These are phyloP conservation scores for Fusarium luffae DNA, from an alignment of 2,329 filamentous ascomycete species.

Conservation along the genomic window DNA sequence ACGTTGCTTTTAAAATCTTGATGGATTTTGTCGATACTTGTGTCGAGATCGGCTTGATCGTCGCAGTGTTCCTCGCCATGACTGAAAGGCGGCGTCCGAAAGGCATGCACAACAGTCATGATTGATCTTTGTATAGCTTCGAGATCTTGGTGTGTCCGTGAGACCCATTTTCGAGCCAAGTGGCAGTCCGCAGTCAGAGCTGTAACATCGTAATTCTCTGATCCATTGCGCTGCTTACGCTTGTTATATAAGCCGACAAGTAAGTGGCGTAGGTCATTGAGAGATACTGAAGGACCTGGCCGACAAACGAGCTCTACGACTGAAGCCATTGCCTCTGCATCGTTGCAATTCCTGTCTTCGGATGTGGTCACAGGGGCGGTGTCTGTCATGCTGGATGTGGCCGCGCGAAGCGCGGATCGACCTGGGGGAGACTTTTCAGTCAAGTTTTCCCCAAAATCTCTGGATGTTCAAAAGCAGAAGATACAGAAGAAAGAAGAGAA, in stretches of 20 bases:
- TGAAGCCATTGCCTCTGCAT: neutral
- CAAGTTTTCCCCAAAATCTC: neutral
- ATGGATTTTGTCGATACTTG: neutral
- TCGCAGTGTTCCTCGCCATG: neutral
- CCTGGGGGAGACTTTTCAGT: neutral
- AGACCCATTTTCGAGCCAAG: neutral
- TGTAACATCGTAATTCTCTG: neutral
- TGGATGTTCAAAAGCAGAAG: neutral
- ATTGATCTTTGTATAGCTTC: neutral
- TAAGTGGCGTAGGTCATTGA: conserved; percentile 3
- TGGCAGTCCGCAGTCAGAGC: neutral
- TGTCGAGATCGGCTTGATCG: too few relatives aligned
- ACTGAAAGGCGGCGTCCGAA: neutral
- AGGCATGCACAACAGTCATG: neutral
- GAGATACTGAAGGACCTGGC: neutral
- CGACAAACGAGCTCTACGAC: neutral
- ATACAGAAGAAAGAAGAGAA: too few relatives aligned
- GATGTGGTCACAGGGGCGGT: neutral
- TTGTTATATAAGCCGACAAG: neutral
- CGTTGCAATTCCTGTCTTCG: neutral
- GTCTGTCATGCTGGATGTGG: neutral
- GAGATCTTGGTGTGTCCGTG: neutral
- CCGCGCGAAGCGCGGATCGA: neutral
- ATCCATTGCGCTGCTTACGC: neutral
- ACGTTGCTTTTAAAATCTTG: neutral